Conservation (phyloP, 164 flowering plant genomes). For the Chimonanthus salicifolius region DNA sequence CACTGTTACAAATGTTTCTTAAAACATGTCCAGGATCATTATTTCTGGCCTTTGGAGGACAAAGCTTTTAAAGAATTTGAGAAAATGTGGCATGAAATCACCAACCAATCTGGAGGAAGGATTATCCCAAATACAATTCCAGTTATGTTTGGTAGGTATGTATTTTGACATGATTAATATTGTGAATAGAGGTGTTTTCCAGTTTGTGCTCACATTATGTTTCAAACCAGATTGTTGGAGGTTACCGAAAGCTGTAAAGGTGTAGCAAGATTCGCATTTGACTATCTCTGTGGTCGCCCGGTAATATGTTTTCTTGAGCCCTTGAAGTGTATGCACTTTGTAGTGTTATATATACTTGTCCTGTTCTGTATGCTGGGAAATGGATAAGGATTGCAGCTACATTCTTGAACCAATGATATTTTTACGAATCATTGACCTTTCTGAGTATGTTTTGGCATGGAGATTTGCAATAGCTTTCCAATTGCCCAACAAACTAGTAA, state of each 20-base stretch:
- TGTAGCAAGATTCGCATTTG: slow-evolving; percentile 79
- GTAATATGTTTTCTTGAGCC: slow-evolving; percentile 30
- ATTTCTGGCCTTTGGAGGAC: slow-evolving; percentile 63
- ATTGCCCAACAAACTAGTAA: not conserved
- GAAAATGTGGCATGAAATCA: slow-evolving; percentile 59
- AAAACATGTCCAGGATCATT: slow-evolving; percentile 45
- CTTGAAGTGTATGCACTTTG: not conserved
- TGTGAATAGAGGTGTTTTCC: not conserved
- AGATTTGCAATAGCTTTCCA: too few relatives aligned
- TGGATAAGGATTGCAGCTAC: not conserved
- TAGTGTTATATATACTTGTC: not conserved
- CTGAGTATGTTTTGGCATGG: not conserved
- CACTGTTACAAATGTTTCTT: not conserved
- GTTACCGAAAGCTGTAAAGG: slow-evolving; percentile 89
- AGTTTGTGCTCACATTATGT: slow-evolving; percentile 8
- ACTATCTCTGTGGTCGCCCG: slow-evolving; percentile 92
- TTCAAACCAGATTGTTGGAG: slow-evolving; percentile 57
- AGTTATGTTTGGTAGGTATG: slow-evolving; percentile 98
- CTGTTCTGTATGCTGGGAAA: slow-evolving; percentile 1
- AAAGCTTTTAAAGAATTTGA: slow-evolving; percentile 45
- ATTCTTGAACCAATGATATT: not conserved
- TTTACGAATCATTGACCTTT: not conserved
- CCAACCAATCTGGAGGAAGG: slow-evolving; percentile 42
- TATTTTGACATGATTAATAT: not conserved
- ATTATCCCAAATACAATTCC: slow-evolving; percentile 49